Conservation (phyloP, 202 grass and related monocot genomes). For the Setaria viridis region DNA sequence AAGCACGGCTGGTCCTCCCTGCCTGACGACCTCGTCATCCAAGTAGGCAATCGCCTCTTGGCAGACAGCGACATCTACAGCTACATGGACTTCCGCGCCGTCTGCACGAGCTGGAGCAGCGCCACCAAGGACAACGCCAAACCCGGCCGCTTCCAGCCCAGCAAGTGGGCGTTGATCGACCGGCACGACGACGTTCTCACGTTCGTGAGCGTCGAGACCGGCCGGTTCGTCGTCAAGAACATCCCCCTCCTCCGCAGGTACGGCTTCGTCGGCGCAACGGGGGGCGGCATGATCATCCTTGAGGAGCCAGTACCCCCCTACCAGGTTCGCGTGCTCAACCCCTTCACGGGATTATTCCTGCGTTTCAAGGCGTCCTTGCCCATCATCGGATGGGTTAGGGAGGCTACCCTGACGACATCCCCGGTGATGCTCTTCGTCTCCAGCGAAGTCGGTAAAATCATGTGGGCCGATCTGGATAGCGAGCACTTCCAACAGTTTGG, state of each 20-base stretch:
- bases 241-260: not conserved
- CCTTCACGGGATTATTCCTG: not conserved
- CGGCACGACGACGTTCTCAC: not conserved
- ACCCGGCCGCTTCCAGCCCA: not conserved
- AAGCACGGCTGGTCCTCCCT: not conserved
- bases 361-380: not conserved
- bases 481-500: not conserved
- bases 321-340: not conserved
- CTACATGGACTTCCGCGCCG: not conserved
- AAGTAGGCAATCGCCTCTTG: not conserved
- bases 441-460: no score
- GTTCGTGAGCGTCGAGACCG: conserved; percentile 18
- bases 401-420: not conserved
- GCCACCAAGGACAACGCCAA: not conserved
- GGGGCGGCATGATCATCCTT: not conserved
- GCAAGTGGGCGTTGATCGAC: not conserved
- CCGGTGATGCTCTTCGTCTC: not conserved
- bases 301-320: not conserved
- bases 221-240: not conserved
- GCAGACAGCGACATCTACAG: not conserved
- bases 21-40: not conserved
- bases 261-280: not conserved
- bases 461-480: not conserved
- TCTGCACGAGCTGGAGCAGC: not conserved
- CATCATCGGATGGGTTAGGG: not conserved